Base-by-base conservation (phyloP, 108 stramenopile genomes). In the Nitzschia sp. region DNA sequence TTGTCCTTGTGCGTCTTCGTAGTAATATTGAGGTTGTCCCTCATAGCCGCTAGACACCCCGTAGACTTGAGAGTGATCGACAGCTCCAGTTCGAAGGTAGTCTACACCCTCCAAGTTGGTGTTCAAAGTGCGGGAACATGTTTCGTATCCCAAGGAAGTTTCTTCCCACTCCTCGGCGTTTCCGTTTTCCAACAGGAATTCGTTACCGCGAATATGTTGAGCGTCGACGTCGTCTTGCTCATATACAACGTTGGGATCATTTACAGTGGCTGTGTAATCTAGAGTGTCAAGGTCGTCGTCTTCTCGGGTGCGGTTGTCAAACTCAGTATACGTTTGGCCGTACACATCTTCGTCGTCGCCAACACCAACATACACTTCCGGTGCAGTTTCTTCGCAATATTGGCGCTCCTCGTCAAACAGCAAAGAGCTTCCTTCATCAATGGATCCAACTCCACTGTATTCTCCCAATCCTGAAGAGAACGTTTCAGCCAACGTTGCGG, bases 61-160 rank as follows among this genome's bases (percentile, higher is more conserved):
- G 54, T 55, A 55, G 15, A 26, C 62, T 10, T 20, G 38, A 2
- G 15, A 9, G 51, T 38, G 52, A 0, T 53, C 14, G 6, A 21
- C 44, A 7, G 50, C 14, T 9, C 10, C 12, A 12, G 37, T 39
- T 0, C 38, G 54, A 37, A 67, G 10, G 39, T 56, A 67, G 39
- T 67, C 55, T 20, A 67, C 55, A 15, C 66, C 66, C 34, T 67
- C 66, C 53, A 67, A 42, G 26, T 67, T 67, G 7, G 66, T 67
- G 24, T 67, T 67, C 41, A 67, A 52, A 24, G 66, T 67, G 44
- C 34, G 22, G 2, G 53, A 54, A 42, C 50, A 42, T 21, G 66
- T 67, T 3, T 53, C 64, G 25, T 53, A 51, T 10, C 51, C 64
- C 2, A 9, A 1, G 15, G 54, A 54, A 12, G 53, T 25, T 39